phyloP scores from a whole-genome alignment of 179 eudicot genomes.

The Silene noctiflora region DNA sequence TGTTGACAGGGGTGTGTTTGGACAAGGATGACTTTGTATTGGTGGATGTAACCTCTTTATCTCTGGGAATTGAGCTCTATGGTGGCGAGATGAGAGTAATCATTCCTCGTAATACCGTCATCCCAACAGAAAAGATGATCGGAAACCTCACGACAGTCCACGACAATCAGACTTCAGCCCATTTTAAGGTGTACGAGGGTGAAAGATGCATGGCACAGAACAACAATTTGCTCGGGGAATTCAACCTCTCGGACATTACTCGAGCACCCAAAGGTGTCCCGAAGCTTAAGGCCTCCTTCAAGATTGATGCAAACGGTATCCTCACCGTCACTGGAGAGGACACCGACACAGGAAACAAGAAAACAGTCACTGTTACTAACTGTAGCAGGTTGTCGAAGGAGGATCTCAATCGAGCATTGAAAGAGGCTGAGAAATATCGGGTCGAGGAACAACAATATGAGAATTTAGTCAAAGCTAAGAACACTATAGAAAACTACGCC shows the following conservation, averaged over 20 bases:
- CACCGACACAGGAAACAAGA: slow-evolving; percentile 4
- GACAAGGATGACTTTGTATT: slow-evolving; percentile 9
- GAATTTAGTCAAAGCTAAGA: slow-evolving; percentile 5
- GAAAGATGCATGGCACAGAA: neutral
- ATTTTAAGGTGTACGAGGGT: slow-evolving; percentile 8
- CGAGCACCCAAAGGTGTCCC: slow-evolving; percentile 3
- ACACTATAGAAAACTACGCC: slow-evolving; percentile 6
- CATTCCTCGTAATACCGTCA: slow-evolving; percentile 16
- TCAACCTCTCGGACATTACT: neutral
- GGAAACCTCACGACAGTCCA: neutral
- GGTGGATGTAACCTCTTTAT: slow-evolving; percentile 23
- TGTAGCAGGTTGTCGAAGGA: slow-evolving; percentile 8
- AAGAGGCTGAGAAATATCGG: slow-evolving; percentile 10
- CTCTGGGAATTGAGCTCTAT: slow-evolving; percentile 19
- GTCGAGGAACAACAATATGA: neutral
- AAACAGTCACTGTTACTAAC: neutral
- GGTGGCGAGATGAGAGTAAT: slow-evolving; percentile 11
- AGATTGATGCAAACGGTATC: slow-evolving; percentile 14
- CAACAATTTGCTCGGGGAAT: slow-evolving; percentile 12
- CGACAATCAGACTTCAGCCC: slow-evolving; percentile 2
- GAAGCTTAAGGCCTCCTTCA: neutral
- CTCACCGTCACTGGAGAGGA: slow-evolving; percentile 13
- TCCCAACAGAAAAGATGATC: slow-evolving; percentile 6
- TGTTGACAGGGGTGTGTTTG: neutral
- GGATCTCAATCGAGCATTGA: neutral